Percentiles rank a stretch among this genome's conserved stretches.
These are phyloP conservation scores for Neonectria magnoliae DNA, from an alignment of 2,329 filamentous ascomycete genomes.

Conservation along the genomic window DNA sequence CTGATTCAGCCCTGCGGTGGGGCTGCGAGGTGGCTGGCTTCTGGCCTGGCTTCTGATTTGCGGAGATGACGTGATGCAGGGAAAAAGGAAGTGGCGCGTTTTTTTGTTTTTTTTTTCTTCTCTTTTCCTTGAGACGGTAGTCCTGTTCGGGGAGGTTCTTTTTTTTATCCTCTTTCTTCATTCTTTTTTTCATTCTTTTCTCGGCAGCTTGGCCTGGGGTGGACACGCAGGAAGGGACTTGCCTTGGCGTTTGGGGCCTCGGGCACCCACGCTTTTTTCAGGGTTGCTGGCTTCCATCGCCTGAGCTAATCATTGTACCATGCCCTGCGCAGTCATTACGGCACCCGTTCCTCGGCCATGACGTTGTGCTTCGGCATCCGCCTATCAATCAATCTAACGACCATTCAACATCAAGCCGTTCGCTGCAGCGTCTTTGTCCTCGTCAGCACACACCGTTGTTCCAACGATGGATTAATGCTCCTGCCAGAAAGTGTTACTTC, in stretches of 20 bases:
- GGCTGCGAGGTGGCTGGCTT: constrained; percentile 41
- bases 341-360: neutral
- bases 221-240: neutral
- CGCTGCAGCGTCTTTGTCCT: neutral
- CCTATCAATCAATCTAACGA: neutral
- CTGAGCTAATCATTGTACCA: neutral
- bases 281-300: neutral
- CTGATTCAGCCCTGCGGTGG: constrained; percentile 58
- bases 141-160: constrained; percentile 9
- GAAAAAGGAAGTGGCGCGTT: constrained; percentile 33
- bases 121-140: constrained; percentile 15
- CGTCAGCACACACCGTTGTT: neutral
- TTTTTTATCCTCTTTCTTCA: neutral
- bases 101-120: constrained; percentile 14
- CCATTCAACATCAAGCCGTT: neutral
- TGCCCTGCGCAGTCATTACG: neutral
- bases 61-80: constrained; percentile 44
- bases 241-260: neutral
- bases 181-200: neutral
- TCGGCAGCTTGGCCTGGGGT: no score
- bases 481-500: neutral
- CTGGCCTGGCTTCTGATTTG: constrained; percentile 45
- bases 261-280: neutral
- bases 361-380: neutral
- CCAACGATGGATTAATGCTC: neutral